Base-by-base conservation (phyloP, 768 basidiomycete genomes). In the Cyclocybe cylindracea region DNA sequence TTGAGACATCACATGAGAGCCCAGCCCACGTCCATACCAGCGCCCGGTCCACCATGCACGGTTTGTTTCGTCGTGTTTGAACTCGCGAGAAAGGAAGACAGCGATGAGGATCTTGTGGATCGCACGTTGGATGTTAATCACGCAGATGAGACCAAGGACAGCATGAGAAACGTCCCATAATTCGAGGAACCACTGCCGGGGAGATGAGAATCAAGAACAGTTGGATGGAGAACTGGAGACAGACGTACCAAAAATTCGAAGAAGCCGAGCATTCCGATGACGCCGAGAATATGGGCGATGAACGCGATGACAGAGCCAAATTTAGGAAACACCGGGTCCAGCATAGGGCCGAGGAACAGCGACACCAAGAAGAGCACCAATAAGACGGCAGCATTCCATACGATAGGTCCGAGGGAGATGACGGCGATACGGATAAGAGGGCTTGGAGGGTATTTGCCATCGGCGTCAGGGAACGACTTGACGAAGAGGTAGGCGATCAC, bases 61-160 rank as follows among this genome's bases (percentile, higher is more conserved):
- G 73, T 98, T 98, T 34, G 93, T 95, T 72, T 98, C 95, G 67
- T 99, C 97, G 67, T 98, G 94, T 75, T 99, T 99, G 82, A 97
- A 97, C 71, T 99, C 97, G 56, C 97, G 89, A 37, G 94, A 89
- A 35, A 98, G 76, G 83, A 95, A 94, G 54, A 96, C 88, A 0
- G 95, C 78, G 63, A 99, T 98, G 50, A 97, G 75, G 53, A 94
- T 78, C 78, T 98, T 98, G 82, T 95, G 87, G 54, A 98, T 73
- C 13, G 90, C 90, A 45, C 97, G 85, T 66, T 98, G 94, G 50
- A 98, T 91, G 50, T 86, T 83, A 54, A 98, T 90, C 54, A 94
- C 88, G 7, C 94, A 82, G 61, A 98, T 91, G 45, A 97, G 79
- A 24, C 96, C 97, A 40, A 99, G 80, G 11, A 98, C 91, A 16